Conservation (phyloP, 2,329 filamentous ascomycete species). For the Colletotrichum godetiae region DNA sequence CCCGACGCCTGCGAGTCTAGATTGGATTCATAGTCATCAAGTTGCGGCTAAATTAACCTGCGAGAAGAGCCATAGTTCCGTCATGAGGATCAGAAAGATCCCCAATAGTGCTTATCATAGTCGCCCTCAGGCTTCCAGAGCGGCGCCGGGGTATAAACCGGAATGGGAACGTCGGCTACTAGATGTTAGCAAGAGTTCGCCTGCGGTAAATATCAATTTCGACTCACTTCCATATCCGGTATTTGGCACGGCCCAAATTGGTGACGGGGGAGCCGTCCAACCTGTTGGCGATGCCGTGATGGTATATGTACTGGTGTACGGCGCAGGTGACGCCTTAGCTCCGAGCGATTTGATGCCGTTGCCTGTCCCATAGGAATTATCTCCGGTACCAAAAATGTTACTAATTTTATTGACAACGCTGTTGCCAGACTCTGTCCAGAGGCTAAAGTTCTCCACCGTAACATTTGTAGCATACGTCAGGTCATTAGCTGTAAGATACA, state of each 20-base stretch:
- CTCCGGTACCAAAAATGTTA: background rate
- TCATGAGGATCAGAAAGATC: background rate
- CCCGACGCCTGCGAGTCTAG: no score
- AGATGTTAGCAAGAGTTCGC: background rate
- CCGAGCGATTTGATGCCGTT: background rate
- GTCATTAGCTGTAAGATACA: background rate
- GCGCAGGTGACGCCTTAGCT: background rate
- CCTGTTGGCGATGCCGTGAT: background rate
- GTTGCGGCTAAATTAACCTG: no score
- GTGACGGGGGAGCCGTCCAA: background rate
- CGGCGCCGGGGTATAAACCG: background rate
- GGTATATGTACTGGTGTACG: background rate
- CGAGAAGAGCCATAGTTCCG: background rate
- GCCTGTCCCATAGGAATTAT: background rate
- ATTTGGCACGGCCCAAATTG: background rate
- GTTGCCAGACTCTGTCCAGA: background rate
- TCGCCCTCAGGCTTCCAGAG: background rate
- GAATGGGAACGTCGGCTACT: background rate
- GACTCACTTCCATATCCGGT: background rate
- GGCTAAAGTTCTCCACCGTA: background rate
- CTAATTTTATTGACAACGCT: background rate
- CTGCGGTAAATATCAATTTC: background rate
- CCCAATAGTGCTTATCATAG: background rate
- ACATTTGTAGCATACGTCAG: background rate
- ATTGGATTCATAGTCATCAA: no score